Conservation (phyloP, 805 yeast genomes). For the Grigorovia jiainica region DNA sequence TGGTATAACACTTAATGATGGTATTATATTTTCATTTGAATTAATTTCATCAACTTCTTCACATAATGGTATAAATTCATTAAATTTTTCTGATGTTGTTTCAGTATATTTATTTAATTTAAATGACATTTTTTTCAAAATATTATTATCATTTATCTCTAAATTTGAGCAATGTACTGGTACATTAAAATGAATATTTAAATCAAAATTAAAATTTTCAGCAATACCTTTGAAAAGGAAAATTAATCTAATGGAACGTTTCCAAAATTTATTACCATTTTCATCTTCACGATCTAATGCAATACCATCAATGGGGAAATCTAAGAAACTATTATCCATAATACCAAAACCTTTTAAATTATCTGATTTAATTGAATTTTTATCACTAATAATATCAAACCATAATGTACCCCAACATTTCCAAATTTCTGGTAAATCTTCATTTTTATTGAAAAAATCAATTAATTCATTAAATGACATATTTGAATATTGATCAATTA, state of each 20-base stretch:
- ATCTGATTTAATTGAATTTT: conserved; percentile 29
- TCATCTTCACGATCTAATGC: conserved; percentile 33
- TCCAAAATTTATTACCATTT: conserved; percentile 27
- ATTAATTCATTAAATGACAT: conserved; percentile 33
- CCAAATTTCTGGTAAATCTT: conserved; percentile 68
- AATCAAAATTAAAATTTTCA: conserved; percentile 14
- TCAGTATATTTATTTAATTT: conserved; percentile 11
- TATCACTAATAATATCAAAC: conserved; percentile 53
- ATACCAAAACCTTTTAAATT: conserved; percentile 48
- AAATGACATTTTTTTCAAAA: conserved; percentile 18
- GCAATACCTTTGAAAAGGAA: conserved; percentile 24
- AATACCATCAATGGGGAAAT: conserved; percentile 57
- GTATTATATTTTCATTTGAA: conserved; percentile 13
- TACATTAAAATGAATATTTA: conserved; percentile 9
- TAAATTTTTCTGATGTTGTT: conserved; percentile 4
- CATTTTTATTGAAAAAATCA: conserved; percentile 47
- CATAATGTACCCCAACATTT: conserved; percentile 78
- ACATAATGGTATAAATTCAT: conserved; percentile 7
- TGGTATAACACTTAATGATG: conserved; percentile 18
- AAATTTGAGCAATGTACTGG: conserved; percentile 11
- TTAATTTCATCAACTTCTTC: conserved; percentile 19
- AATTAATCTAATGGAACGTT: conserved; percentile 24
- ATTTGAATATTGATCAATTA: conserved; percentile 17
- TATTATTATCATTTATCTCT: conserved; percentile 10
- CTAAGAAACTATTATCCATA: conserved; percentile 44